Evolutionary conservation across 176 grass and related monocot genomes (phyloP).

Genomic region (Aegilops speltoides): DNA sequence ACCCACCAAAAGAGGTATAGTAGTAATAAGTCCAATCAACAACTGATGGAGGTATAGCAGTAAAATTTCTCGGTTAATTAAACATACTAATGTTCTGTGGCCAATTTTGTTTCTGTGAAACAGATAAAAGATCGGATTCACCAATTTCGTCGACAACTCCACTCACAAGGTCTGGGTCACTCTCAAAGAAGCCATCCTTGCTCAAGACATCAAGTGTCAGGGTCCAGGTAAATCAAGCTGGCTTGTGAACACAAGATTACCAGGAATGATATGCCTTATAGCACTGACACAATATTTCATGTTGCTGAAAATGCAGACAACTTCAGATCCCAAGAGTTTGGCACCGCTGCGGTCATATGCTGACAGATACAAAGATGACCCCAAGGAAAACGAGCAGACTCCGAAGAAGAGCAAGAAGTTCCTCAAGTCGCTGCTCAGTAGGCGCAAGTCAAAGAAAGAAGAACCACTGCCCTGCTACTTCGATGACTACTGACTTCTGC

Average conservation of each 20-base stretch:
- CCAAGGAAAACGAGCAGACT: conserved; percentile 56
- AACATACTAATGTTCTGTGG: background rate
- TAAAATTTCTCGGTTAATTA: background rate
- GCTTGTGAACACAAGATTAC: background rate
- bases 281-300: background rate
- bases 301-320: conserved; percentile 23
- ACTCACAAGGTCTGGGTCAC: conserved; percentile 58
- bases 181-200: conserved; percentile 66
- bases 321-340: conserved; percentile 57
- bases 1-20: conserved; percentile 38
- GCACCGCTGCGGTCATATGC: conserved; percentile 57
- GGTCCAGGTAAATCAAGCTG: conserved; percentile 61
- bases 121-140: conserved; percentile 71
- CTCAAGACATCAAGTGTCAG: conserved; percentile 73
- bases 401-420: conserved; percentile 80
- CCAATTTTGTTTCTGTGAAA: background rate
- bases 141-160: conserved; percentile 35
- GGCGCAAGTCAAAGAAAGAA: conserved; percentile 92
- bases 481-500: background rate
- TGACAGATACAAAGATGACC: conserved; percentile 48
- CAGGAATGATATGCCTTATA: background rate
- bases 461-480: conserved; percentile 33
- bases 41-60: background rate
- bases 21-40: background rate
- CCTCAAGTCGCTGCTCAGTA: conserved; percentile 81